Conservation (phyloP, 768 basidiomycete species). For the Hypsizygus marmoreus region DNA sequence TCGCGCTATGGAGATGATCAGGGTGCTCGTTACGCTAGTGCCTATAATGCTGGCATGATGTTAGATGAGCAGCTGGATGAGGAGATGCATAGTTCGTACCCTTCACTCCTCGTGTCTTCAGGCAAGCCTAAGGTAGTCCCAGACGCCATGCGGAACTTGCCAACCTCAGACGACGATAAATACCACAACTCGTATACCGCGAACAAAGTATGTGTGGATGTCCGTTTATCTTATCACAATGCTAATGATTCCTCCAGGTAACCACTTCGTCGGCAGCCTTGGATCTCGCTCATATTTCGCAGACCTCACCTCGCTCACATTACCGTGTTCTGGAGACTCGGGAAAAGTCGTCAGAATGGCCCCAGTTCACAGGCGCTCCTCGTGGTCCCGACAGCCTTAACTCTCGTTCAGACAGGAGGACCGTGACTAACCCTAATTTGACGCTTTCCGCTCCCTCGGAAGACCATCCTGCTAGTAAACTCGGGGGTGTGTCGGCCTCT, state of each 20-base stretch:
- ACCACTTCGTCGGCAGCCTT: slow-evolving; percentile 90
- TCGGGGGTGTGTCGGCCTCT: slow-evolving; percentile 54
- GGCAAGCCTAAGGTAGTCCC: slow-evolving; percentile 17
- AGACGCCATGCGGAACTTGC: slow-evolving; percentile 89
- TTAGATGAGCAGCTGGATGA: slow-evolving; percentile 91
- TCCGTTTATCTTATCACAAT: slow-evolving; percentile 1
- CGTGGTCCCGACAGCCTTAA: slow-evolving; percentile 62
- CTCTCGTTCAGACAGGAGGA: slow-evolving; percentile 64
- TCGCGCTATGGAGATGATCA: slow-evolving; percentile 61
- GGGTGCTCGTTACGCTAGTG: slow-evolving; percentile 56
- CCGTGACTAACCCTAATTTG: slow-evolving; percentile 73
- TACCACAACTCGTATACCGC: slow-evolving; percentile 63
- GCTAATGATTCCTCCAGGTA: slow-evolving; percentile 44
- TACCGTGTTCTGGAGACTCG: slow-evolving; percentile 59
- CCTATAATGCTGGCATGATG: slow-evolving; percentile 86
- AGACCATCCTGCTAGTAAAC: slow-evolving; percentile 46
- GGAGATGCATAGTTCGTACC: slow-evolving; percentile 85
- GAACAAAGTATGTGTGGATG: slow-evolving; percentile 53
- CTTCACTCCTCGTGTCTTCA: slow-evolving; percentile 2
- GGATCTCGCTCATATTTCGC: slow-evolving; percentile 88
- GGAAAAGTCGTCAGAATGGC: slow-evolving; percentile 90
- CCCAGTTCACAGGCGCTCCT: slow-evolving; percentile 73
- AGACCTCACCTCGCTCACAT: slow-evolving; percentile 70
- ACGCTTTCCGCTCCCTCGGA: slow-evolving; percentile 59
- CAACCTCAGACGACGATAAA: slow-evolving; percentile 90